Evolutionary conservation across 768 basidiomycete species (phyloP).

Genomic region (Sporobolomyces roseus): DNA sequence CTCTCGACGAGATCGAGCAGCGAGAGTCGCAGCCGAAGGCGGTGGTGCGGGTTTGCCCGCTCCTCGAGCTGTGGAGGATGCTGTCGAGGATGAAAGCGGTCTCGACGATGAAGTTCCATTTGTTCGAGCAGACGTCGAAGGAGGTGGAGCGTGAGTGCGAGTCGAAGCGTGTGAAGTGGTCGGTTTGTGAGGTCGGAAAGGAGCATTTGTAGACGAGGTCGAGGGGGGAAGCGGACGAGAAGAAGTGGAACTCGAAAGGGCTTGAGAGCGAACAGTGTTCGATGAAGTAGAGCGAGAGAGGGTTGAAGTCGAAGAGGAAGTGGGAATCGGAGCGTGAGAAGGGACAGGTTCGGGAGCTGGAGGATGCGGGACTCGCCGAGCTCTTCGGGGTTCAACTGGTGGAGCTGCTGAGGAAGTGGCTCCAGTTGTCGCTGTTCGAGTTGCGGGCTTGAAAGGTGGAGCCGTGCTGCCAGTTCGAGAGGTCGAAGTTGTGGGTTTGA

Average conservation of each 20-base stretch:
- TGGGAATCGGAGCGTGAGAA: not conserved
- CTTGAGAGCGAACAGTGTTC: not conserved
- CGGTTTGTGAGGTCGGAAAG: conserved; percentile 3
- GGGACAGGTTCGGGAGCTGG: not conserved
- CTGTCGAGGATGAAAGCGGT: not conserved
- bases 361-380: not conserved
- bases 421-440: not conserved
- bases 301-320: not conserved
- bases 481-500: conserved; percentile 17
- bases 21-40: not conserved
- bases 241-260: not conserved
- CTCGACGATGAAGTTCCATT: not conserved
- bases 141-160: not conserved
- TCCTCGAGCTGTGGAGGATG: not conserved
- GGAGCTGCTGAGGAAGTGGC: not conserved
- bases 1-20: conserved; percentile 5
- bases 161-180: conserved; percentile 6
- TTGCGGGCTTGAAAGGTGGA: not conserved
- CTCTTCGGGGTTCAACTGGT: not conserved
- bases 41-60: not conserved
- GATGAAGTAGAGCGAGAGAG: conserved; percentile 2
- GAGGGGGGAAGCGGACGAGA: not conserved
- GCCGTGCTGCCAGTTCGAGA: not conserved
- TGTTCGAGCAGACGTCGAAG: not conserved
- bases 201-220: not conserved